Base-by-base conservation (phyloP, 345 rosid species). In the Citrus mangshanensis region DNA sequence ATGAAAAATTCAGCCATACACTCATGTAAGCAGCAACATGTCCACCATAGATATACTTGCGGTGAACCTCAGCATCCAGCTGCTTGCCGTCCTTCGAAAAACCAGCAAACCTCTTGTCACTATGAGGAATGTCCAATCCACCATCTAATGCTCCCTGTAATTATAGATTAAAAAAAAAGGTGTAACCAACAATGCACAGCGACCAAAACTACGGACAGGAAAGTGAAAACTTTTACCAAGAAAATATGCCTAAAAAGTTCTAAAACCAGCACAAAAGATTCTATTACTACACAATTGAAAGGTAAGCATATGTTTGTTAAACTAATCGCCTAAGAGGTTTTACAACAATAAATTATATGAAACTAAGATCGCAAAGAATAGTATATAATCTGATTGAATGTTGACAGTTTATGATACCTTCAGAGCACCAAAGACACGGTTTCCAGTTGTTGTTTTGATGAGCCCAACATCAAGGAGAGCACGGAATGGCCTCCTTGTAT, bases 21-120 rank as follows among this genome's bases (percentile, higher is more conserved):
- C 79, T 90, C 96, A 94, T 91, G 89, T 93, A 94, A n/a, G 92
- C 78, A 49, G 91, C 90, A 72, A 94, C 89, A 61, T 94, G 98
- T 7, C 96, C 97, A 59, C 95, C 96, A 51, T 69, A 91, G 54
- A 94, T 85, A 79, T 94, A 93, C 84, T 91, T 94, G 85, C 87
- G 86, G 82, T 94, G 98, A 82, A 88, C 82, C 55, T 93, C 98
- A 56, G 87, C 90, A 88, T 93, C 93, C 37, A 94, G 97, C 82
- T 89, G 95, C 85, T 92, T 90, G 49, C 82, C 60, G 1, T 92
- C 93, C 86, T 89, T 92, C 9, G 84, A 82, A 75, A 93, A 94
- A 18, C 98, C 97, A 34, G 98, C 97, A 72, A 93, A 94, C 68
- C 98, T 85, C 89, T 94, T 91, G 56, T 91, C 98, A 68, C 97